Percentiles rank a stretch among this genome's conserved stretches.
Evolutionary conservation across 164 flowering plant species (phyloP).

Genomic region (Magnolia kwangsiensis): DNA sequence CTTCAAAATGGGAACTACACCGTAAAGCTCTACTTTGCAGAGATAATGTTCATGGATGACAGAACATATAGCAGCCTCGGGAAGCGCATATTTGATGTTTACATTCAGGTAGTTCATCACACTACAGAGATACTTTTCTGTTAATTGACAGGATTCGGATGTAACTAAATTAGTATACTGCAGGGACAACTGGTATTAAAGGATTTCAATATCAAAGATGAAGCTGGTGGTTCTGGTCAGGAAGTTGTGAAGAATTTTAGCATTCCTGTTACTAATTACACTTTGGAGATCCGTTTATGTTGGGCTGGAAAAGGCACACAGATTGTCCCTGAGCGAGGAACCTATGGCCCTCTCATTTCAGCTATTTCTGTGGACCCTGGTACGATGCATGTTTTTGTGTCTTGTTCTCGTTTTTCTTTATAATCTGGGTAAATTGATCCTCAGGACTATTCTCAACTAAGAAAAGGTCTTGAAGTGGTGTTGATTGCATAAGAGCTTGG

Average conservation of each 20-base stretch:
- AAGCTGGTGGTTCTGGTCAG: slow-evolving; percentile 44
- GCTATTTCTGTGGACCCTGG: slow-evolving; percentile 35
- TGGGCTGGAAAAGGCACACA: slow-evolving; percentile 58
- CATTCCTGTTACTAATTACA: slow-evolving; percentile 26
- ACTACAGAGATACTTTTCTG: not conserved
- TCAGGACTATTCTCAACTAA: too few species aligned
- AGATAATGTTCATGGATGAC: slow-evolving; percentile 47
- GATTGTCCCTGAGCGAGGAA: slow-evolving; percentile 34
- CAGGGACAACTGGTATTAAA: slow-evolving; percentile 35
- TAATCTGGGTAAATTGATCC: too few species aligned
- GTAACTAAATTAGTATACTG: not conserved
- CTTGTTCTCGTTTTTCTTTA: not conserved
- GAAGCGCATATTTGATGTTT: slow-evolving; percentile 47
- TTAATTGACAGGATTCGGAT: not conserved
- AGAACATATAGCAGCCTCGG: slow-evolving; percentile 53
- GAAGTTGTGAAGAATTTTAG: slow-evolving; percentile 21
- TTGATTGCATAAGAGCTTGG: too few species aligned
- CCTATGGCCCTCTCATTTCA: slow-evolving; percentile 51
- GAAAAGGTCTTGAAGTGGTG: too few species aligned
- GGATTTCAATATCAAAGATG: slow-evolving; percentile 55
- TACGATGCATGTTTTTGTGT: slow-evolving; percentile 4
- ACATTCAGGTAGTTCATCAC: slow-evolving; percentile 48
- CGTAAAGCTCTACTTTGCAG: slow-evolving; percentile 61
- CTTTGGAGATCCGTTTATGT: slow-evolving; percentile 35
- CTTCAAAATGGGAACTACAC: slow-evolving; percentile 52